phyloP scores from a whole-genome alignment of 2,329 filamentous ascomycete species.

The Sporothrix phasma region DNA sequence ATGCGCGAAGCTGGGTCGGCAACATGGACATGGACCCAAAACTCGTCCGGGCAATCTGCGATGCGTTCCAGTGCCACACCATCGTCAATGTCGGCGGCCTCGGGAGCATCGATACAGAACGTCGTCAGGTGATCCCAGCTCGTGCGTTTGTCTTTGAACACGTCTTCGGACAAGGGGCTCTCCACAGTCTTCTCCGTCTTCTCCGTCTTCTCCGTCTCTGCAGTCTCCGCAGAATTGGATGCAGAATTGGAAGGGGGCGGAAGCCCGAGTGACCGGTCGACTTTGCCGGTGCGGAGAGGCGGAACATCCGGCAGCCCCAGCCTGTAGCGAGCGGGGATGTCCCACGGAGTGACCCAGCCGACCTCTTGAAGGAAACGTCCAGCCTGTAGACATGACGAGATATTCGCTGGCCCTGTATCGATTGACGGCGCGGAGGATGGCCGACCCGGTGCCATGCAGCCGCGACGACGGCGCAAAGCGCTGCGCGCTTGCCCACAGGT shows the following conservation, averaged over 20 bases:
- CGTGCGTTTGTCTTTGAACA: constrained; percentile 41
- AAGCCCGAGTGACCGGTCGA: constrained; percentile 29
- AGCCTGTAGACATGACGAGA: constrained; percentile 39
- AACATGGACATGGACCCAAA: constrained; percentile 70
- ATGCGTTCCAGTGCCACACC: constrained; percentile 61
- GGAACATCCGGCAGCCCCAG: constrained; percentile 42
- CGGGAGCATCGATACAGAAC: constrained; percentile 62
- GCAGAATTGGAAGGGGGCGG: constrained; percentile 4
- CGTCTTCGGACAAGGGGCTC: constrained; percentile 31
- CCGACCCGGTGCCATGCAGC: constrained; percentile 51
- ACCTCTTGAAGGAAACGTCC: constrained; percentile 68
- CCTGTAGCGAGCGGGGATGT: constrained; percentile 55
- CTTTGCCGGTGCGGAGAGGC: constrained; percentile 34
- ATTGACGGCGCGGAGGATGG: constrained; percentile 51
- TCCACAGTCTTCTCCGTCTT: no score
- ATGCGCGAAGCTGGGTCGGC: constrained; percentile 70
- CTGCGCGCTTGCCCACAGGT: constrained; percentile 53
- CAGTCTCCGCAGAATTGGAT: neutral
- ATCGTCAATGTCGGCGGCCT: constrained; percentile 66
- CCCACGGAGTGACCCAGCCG: constrained; percentile 60
- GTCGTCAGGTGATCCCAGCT: constrained; percentile 51
- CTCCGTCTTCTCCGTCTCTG: no score
- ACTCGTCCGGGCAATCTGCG: constrained; percentile 36
- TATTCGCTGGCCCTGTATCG: constrained; percentile 45
- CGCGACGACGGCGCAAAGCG: constrained; percentile 43